A percentile compares a stretch with the other conserved stretches of the same genome.
These are phyloP conservation scores for Jasminum sambac DNA, from an alignment of 257 asterid species.

Conservation along the genomic window DNA sequence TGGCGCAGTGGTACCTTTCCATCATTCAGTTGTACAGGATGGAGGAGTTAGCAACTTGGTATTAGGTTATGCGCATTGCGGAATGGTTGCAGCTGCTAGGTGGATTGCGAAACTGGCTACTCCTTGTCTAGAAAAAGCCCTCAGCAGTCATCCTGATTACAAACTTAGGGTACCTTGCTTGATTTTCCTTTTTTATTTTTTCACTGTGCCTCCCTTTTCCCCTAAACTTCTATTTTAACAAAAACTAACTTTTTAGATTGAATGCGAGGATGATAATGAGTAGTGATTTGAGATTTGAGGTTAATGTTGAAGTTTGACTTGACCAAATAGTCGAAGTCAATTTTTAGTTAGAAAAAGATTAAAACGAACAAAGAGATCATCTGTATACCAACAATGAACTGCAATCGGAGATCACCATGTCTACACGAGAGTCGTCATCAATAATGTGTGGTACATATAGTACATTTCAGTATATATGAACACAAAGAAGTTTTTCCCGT, in stretches of 20 bases:
- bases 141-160: conserved; percentile 63
- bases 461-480: background rate
- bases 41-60: conserved; percentile 93
- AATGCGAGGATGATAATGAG: too few relatives aligned
- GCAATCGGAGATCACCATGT: background rate
- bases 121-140: conserved; percentile 70
- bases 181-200: background rate
- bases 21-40: conserved; percentile 83
- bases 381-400: conserved; percentile 8
- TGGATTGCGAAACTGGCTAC: conserved; percentile 98
- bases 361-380: background rate
- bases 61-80: conserved; percentile 97
- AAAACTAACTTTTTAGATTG: too few relatives aligned
- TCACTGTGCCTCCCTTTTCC: background rate
- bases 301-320: too few relatives aligned
- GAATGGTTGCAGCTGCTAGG: conserved; percentile 99
- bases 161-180: conserved; percentile 35
- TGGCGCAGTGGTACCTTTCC: conserved; percentile 98
- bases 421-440: background rate
- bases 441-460: conserved; percentile 6
- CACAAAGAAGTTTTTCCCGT: background rate
- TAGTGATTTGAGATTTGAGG: too few relatives aligned
- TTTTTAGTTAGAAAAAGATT: too few relatives aligned
- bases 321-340: too few relatives aligned
- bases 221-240: background rate